Evolutionary conservation across 257 asterid species (phyloP), one percentile per base, ranked within the genome.

Genomic region (Solanum etuberosum): DNA sequence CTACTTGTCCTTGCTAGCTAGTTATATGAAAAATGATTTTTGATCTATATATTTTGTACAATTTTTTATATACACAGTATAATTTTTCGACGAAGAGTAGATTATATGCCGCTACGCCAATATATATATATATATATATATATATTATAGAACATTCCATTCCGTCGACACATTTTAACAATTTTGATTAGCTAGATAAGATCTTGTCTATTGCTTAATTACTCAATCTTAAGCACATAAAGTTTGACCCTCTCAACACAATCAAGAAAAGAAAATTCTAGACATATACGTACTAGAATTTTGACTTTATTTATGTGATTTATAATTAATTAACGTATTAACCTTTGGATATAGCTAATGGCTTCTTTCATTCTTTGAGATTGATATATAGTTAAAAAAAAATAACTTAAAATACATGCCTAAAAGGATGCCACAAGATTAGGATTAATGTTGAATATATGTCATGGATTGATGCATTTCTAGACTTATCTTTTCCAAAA

Each of bases 401-500:
- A 61, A 9, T 61, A 7, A 20, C 5, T 20, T 65, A 2, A 27
- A 35, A 35, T 35, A 0, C 1, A 35, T 70, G 77, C 29, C 65
- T 29, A 48, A 29, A 68, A 70, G 70, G 83, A 73, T 73, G 86
- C 89, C 88, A 87, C 90, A 88, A 87, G 81, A 88, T 88, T 88
- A 87, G 34, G 86, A 84, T 31, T 77, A 82, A 88, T 87, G 65
- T 80, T 80, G 29, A 46, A 80, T 85, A 70, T 16, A 70, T 70
- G 88, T 76, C 88, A 85, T 86, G 92, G 95, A 91, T 87, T 91
- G 72, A 80, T 87, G 32, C 84, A 73, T 86, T 78, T 94, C 93
- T 95, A 93, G 93, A 93, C 77, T 61, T 85, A 82, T 87, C 86
- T 46, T 57, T 38, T 57, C 23, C 61, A 35, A 73, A 61, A 84